Base-by-base conservation (phyloP, 331 rosid genomes). In the Ulmus americana region DNA sequence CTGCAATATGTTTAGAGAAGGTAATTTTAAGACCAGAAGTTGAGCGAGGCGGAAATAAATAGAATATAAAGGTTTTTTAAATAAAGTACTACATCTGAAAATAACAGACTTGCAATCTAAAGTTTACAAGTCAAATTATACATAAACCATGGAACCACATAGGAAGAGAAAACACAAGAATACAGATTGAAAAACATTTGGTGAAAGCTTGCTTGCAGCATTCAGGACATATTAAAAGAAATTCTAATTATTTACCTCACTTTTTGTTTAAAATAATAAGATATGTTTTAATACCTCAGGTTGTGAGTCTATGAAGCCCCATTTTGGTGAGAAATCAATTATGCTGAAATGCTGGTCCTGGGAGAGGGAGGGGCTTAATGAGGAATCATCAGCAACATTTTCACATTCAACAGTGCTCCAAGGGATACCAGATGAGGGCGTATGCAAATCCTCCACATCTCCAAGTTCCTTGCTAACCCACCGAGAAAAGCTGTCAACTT, bases 401-500 rank as follows among this genome's bases (percentile, higher is more conserved):
- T 76, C 89, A 68, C 85, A 81, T 66, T 90, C 95, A 65, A 71
- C 97, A 8, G 95, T 70, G 76, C 74, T 82, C 97, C 97, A 90
- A 14, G 89, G 81, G 75, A 87, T 76, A 39, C 89, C 88, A 71
- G 94, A 75, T 28, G 95, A 83, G 45, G 95, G 87, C 94, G 87
- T 80, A 59, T 75, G 82, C 63, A 87, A 74, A 77, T 85, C 78
- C 74, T 82, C 95, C 54, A 87, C 97, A 68, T 90, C 97, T 58
- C 72, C 97, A 7, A 90, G 90, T 74, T 81, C 90, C 77, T 65
- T 87, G 64, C 78, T 61, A 68, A 84, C 73, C 97, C 97, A 90
- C 39, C 97, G 80, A 57, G 92, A 85, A 77, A 90, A 90, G 80
- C 97, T 90, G 74, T 90, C 97, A 72, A 90, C 85, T 79, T 90